These are phyloP conservation scores for Jacaranda copaia DNA, from an alignment of 257 asterid genomes.

Conservation along the genomic window DNA sequence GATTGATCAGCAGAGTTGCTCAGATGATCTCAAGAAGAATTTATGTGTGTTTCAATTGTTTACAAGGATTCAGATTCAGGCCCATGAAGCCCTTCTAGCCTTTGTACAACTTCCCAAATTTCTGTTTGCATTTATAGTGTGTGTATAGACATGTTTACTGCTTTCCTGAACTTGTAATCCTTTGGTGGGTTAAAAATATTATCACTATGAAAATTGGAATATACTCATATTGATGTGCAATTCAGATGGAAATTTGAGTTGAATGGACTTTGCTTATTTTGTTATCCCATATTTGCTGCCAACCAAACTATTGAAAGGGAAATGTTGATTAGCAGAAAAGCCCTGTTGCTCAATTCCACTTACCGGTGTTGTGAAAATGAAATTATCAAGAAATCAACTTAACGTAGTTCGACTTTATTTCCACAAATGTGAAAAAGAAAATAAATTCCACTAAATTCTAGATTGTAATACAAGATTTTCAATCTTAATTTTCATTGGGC, in stretches of 20 bases:
- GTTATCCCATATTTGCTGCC: not conserved
- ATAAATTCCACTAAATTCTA: no score
- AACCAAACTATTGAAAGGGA: not conserved
- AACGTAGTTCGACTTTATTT: no score
- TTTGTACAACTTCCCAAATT: slow-evolving; percentile 18
- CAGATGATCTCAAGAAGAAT: not conserved
- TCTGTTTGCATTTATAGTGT: slow-evolving; percentile 29
- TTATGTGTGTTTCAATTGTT: not conserved
- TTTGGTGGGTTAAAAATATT: not conserved
- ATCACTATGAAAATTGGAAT: no score
- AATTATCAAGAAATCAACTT: no score
- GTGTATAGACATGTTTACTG: slow-evolving; percentile 36
- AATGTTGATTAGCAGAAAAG: not conserved
- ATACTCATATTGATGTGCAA: not conserved
- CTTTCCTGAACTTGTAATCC: slow-evolving; percentile 22
- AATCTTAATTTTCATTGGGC: no score
- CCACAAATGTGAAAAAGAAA: no score
- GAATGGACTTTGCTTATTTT: slow-evolving; percentile 3
- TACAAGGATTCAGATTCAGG: not conserved
- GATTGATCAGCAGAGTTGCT: no score
- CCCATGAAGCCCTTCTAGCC: not conserved
- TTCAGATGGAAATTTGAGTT: not conserved
- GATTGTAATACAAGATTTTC: no score
- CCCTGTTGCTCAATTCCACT: no score
- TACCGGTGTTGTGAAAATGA: no score